phyloP scores from a whole-genome alignment of 2,329 filamentous ascomycete species.

The Fusarium cyanostomum region DNA sequence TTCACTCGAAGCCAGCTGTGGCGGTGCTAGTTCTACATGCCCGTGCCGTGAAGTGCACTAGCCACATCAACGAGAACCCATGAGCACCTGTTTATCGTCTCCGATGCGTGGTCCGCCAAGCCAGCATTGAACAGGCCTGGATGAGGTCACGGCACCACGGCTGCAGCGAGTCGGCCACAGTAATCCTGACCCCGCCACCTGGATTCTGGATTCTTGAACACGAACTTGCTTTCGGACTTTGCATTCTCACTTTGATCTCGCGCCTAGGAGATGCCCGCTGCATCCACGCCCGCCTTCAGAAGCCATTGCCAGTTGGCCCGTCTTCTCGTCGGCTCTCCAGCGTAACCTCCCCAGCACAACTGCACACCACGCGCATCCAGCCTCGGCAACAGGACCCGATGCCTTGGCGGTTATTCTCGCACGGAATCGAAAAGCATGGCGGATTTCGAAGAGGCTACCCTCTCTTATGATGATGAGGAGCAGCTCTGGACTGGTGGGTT shows the following conservation, averaged over 20 bases:
- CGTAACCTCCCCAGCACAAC: slow-evolving; percentile 10
- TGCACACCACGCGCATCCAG: slow-evolving; percentile 15
- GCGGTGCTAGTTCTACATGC: too few relatives aligned
- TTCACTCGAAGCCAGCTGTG: too few relatives aligned
- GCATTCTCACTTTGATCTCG: slow-evolving; percentile 9
- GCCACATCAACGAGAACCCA: slow-evolving; percentile 12
- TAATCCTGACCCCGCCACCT: slow-evolving; percentile 42
- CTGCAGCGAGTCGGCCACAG: slow-evolving; percentile 21
- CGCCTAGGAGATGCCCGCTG: slow-evolving; percentile 38
- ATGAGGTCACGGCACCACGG: slow-evolving; percentile 41
- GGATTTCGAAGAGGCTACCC: slow-evolving; percentile 69
- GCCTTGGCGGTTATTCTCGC: slow-evolving; percentile 45
- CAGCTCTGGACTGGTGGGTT: slow-evolving; percentile 86
- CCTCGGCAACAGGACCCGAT: slow-evolving; percentile 45
- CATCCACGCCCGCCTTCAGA: slow-evolving; percentile 14
- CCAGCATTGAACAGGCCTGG: slow-evolving; percentile 24
- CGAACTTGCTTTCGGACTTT: slow-evolving; percentile 21
- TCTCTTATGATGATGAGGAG: slow-evolving; percentile 79
- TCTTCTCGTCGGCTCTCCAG: slow-evolving; percentile 25
- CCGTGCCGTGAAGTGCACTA: neutral
- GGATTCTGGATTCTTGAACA: slow-evolving; percentile 37
- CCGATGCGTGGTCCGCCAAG: slow-evolving; percentile 30
- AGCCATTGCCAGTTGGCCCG: slow-evolving; percentile 33
- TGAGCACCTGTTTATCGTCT: slow-evolving; percentile 9
- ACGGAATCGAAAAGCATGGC: slow-evolving; percentile 56